Evolutionary conservation across 2,329 filamentous ascomycete genomes (phyloP), one percentile per base, ranked within the genome.

Genomic region (Cytospora leucostoma): DNA sequence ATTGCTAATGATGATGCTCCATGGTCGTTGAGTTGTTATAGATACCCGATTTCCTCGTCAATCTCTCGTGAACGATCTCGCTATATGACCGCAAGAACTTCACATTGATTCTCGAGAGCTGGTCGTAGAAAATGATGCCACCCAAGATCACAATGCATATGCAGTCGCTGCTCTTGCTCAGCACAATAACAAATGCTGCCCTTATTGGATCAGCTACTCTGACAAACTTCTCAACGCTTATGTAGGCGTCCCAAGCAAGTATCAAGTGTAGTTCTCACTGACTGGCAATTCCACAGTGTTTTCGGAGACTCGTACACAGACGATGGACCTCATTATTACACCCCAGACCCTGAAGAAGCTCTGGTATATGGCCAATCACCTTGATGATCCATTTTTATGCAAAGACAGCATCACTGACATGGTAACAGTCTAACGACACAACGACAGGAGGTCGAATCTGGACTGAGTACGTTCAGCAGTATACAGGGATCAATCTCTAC

Each of bases 401-500:
- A 12, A 47, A 50, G 15, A 34, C 7, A 50, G 0, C 2, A 21
- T 13, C 49, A n/a, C 33, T 63, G 11, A 60, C 8, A 1, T 13
- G 27, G 2, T n/a, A 27, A 27, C 19, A 64, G 64, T 63, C 61
- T 17, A 65, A 35, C 8, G 54, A 40, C 4, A 61, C 56, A 4
- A 50, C 64, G 10, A 52, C 59, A 37, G 64, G 67, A 55, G 65
- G 65, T 15, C 62, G 64, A 7, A 60, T 65, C 35, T 68, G 67
- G 67, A 47, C 66, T 4, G 52, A 67, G 27, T 68, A 67, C 50
- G 32, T 67, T 38, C 64, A 65, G 38, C 66, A 68, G 35, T 66
- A 68, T 21, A 52, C 67, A 4, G 66, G 67, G 13, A 51, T 66
- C 19, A 50, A 64, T 5, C 58, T 67, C 1, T 68, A 67, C 65